Conservation (phyloP, 257 asterid species). For the Eucommia ulmoides region DNA sequence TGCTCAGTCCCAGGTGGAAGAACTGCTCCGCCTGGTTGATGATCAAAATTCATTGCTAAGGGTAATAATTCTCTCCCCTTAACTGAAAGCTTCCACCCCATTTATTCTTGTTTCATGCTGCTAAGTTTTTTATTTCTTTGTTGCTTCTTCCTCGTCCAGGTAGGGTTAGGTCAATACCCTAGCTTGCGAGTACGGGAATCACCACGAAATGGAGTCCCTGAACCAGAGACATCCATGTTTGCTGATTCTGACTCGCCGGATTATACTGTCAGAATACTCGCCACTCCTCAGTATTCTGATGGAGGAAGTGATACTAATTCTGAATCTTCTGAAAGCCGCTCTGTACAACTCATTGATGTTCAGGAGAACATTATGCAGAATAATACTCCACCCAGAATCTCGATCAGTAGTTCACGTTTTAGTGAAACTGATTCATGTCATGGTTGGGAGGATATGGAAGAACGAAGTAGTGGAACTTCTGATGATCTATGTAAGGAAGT, state of each 20-base stretch:
- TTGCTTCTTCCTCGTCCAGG: slow-evolving; percentile 26
- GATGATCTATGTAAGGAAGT: slow-evolving; percentile 82
- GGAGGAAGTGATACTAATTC: slow-evolving; percentile 62
- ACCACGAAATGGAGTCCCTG: slow-evolving; percentile 23
- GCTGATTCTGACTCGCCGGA: slow-evolving; percentile 34
- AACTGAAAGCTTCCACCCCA: too few species aligned
- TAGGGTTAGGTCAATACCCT: slow-evolving; percentile 53
- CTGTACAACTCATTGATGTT: slow-evolving; percentile 39
- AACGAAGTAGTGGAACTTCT: slow-evolving; percentile 46
- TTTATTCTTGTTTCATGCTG: background rate
- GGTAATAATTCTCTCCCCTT: too few species aligned
- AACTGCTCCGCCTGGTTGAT: slow-evolving; percentile 43
- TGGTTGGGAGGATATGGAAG: slow-evolving; percentile 76
- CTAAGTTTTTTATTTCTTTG: background rate
- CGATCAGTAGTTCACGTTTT: slow-evolving; percentile 29
- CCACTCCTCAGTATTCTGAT: slow-evolving; percentile 17
- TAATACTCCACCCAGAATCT: slow-evolving; percentile 28
- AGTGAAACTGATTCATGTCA: slow-evolving; percentile 51
- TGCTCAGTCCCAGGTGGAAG: slow-evolving; percentile 74
- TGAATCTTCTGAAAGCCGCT: slow-evolving; percentile 52
- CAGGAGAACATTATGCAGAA: slow-evolving; percentile 26
- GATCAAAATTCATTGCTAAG: slow-evolving; percentile 24
- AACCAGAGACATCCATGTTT: slow-evolving; percentile 27
- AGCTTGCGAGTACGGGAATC: slow-evolving; percentile 44
- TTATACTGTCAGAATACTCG: slow-evolving; percentile 26